These are phyloP conservation scores for Mycena epipterygia DNA, from an alignment of 768 basidiomycete species.

Conservation along the genomic window DNA sequence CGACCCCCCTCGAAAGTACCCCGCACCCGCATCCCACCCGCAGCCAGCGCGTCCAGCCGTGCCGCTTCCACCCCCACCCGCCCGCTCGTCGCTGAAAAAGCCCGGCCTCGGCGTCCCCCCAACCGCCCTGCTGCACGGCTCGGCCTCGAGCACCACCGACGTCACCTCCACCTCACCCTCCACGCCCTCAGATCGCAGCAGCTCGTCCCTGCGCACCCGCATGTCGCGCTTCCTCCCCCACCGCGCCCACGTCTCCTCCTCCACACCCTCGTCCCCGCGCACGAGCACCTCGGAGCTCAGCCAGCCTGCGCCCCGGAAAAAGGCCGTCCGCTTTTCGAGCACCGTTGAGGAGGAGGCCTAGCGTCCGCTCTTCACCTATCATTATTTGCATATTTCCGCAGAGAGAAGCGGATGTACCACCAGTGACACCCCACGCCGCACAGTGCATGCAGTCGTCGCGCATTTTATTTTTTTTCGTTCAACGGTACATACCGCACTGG, in stretches of 20 bases:
- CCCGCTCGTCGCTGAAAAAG: slow-evolving; percentile 37
- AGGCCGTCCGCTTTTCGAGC: slow-evolving; percentile 36
- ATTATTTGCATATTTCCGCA: slow-evolving; percentile 32
- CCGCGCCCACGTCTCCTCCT: slow-evolving; percentile 56
- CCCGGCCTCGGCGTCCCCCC: background rate
- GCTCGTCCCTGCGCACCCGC: slow-evolving; percentile 26
- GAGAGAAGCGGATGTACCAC: slow-evolving; percentile 17
- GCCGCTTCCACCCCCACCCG: slow-evolving; percentile 21
- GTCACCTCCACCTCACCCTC: slow-evolving; percentile 33
- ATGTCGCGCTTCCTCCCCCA: slow-evolving; percentile 58
- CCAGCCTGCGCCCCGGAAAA: slow-evolving; percentile 30
- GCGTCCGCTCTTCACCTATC: slow-evolving; percentile 18
- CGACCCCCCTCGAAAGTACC: slow-evolving; percentile 11
- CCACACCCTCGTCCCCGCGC: slow-evolving; percentile 28
- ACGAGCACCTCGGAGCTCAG: slow-evolving; percentile 30
- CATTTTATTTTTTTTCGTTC: too few relatives aligned
- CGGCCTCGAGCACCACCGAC: slow-evolving; percentile 31
- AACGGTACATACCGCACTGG: too few relatives aligned
- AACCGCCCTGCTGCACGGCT: background rate
- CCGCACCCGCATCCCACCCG: slow-evolving; percentile 32
- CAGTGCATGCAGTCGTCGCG: too few relatives aligned
- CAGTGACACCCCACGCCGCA: background rate
- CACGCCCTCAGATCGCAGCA: slow-evolving; percentile 36
- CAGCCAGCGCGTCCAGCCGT: slow-evolving; percentile 22
- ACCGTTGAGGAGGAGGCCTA: slow-evolving; percentile 32